Conservation (phyloP, 768 basidiomycete species). For the Suillus cothurnatus region DNA sequence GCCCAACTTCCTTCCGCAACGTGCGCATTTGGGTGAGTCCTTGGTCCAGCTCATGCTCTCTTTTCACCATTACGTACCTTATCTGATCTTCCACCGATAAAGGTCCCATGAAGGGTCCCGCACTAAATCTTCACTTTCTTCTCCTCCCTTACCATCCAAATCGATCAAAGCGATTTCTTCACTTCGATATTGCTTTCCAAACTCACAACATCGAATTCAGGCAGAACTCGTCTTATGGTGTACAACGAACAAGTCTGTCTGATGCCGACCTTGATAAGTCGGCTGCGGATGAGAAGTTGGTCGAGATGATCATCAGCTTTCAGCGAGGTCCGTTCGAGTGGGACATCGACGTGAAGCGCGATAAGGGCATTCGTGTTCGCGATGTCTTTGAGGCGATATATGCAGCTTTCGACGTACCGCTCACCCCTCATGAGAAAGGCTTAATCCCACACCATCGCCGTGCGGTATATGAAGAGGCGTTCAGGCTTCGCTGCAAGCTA, state of each 20-base stretch:
- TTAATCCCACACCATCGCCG: slow-evolving; percentile 27
- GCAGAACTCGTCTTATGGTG: slow-evolving; percentile 20
- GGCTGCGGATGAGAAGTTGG: slow-evolving; percentile 45
- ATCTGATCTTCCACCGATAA: slow-evolving; percentile 29
- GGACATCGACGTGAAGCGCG: slow-evolving; percentile 45
- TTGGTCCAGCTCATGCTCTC: not conserved
- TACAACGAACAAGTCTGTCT: slow-evolving; percentile 31
- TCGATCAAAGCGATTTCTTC: slow-evolving; percentile 38
- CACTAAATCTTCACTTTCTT: too few relatives aligned
- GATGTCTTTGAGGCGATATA: slow-evolving; percentile 65
- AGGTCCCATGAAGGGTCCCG: slow-evolving; percentile 43
- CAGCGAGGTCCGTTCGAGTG: slow-evolving; percentile 37
- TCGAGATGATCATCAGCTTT: slow-evolving; percentile 53
- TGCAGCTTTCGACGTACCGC: slow-evolving; percentile 44
- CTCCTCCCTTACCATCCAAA: slow-evolving; percentile 42
- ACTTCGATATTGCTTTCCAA: slow-evolving; percentile 53
- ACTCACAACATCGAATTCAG: slow-evolving; percentile 35
- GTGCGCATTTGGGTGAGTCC: slow-evolving; percentile 29
- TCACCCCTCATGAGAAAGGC: slow-evolving; percentile 49
- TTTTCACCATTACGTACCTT: slow-evolving; percentile 25
- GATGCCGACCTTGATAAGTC: slow-evolving; percentile 43
- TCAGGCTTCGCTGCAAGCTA: slow-evolving; percentile 48
- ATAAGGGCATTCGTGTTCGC: slow-evolving; percentile 49
- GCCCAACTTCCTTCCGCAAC: slow-evolving; percentile 23
- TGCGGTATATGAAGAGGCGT: slow-evolving; percentile 41